These are phyloP conservation scores for Backusella tarrabulga DNA, from an alignment of 192 early-diverging fungal genomes.

Conservation along the genomic window DNA sequence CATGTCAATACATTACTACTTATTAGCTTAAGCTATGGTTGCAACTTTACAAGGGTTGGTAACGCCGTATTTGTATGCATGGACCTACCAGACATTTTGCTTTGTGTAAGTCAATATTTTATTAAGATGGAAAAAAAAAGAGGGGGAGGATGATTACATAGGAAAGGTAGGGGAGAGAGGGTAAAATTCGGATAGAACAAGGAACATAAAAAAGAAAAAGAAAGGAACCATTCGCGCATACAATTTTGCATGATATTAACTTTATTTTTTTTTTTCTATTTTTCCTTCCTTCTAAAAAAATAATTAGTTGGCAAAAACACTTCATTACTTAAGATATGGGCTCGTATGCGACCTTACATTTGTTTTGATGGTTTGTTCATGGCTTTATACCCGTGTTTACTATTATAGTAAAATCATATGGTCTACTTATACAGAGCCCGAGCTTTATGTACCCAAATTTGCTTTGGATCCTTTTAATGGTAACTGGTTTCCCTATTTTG, in stretches of 20 bases:
- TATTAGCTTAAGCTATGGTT: constrained; percentile 52
- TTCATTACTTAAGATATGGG: constrained; percentile 64
- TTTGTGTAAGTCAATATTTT: constrained; percentile 44
- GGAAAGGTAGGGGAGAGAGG: neutral
- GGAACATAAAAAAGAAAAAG: neutral
- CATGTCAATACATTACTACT: constrained; percentile 58
- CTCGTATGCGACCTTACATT: constrained; percentile 59
- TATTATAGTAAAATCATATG: constrained; percentile 62
- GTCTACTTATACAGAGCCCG: constrained; percentile 54
- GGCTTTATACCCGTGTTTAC: constrained; percentile 76
- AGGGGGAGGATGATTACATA: neutral
- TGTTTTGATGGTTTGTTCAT: constrained; percentile 64
- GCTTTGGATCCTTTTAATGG: constrained; percentile 45
- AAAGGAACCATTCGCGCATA: neutral
- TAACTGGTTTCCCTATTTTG: constrained; percentile 46
- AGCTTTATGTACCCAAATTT: constrained; percentile 43
- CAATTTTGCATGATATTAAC: neutral
- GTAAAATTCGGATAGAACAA: neutral
- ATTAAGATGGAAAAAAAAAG: neutral
- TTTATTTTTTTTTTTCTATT: neutral
- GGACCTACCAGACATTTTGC: constrained; percentile 62
- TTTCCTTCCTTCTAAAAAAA: neutral
- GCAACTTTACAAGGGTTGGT: constrained; percentile 59
- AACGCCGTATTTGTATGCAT: constrained; percentile 61
- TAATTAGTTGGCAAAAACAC: constrained; percentile 63